Evolutionary conservation across 257 asterid species (phyloP), one percentile per base, ranked within the genome.

Genomic region (Buddleja alternifolia): DNA sequence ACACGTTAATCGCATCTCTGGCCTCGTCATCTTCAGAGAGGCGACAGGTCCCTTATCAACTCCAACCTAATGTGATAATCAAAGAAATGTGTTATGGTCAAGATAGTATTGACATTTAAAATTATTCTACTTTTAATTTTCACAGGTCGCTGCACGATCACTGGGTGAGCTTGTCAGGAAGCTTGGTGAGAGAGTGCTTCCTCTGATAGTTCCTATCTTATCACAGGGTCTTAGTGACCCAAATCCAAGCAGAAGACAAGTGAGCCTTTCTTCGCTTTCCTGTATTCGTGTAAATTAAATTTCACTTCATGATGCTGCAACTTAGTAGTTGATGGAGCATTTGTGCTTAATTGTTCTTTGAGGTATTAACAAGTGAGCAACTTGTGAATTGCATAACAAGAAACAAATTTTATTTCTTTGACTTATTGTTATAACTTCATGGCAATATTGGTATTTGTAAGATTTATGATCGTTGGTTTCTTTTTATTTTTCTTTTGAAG

Each of bases 131-230:
- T 73, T 46, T 42, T 63, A 16, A 69, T 70, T 56, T 69, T 76
- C 73, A 29, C 34, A 94, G 99, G 99, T 84, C 79, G 96, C 99
- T 81, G 99, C 88, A 48, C 88, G 99, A 48, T 82, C 99, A 57
- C 68, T 94, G 80, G 99, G 99, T 41, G 99, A 94, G 82, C 99
- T 94, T 87, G 99, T 94, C 67, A 77, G 96, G 89, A 94, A 94
- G 88, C 99, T 94, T 72, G 99, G 99, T 64, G 99, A 94, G 14
- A 87, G 99, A 79, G 99, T 94, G 80, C 99, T 94, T 82, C 95
- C 99, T 69, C 76, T 82, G 48, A 89, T 94, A 73, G 81, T 94
- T 74, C 99, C 99, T 61, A 94, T 94, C 76, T 77, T 94, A 62
- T 87, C 99, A 0, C 81, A 82, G 83, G 99, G 99, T 69, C 88